These are phyloP conservation scores for Usnea hakonensis DNA, from an alignment of 495 filamentous ascomycete genomes.

Conservation along the genomic window DNA sequence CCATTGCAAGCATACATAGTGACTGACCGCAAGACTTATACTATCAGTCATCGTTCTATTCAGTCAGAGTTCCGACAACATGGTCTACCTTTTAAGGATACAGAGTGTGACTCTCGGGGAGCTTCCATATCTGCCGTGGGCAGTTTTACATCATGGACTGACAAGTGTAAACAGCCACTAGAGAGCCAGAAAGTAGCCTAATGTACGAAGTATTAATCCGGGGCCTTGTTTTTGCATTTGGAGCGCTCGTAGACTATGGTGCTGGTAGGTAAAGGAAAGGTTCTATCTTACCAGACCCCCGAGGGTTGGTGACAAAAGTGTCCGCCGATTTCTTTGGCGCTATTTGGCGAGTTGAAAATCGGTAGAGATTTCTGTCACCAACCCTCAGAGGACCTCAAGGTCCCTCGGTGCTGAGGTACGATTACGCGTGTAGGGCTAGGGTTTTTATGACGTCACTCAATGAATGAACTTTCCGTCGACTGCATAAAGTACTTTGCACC, in stretches of 20 bases:
- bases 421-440: not conserved
- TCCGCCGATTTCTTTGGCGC: no score
- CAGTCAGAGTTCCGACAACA: not conserved
- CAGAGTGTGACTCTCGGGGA: slow-evolving; percentile 65
- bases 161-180: not conserved
- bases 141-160: not conserved
- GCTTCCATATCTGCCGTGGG: slow-evolving; percentile 5
- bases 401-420: no score
- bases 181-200: not conserved
- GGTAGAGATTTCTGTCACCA: no score
- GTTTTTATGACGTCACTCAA: not conserved
- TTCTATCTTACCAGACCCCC: no score
- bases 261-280: no score
- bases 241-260: no score
- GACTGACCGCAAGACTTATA: slow-evolving; percentile 44
- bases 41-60: slow-evolving; percentile 27
- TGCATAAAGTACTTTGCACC: no score
- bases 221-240: no score
- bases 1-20: not conserved
- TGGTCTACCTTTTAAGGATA: slow-evolving; percentile 71
- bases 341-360: no score
- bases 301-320: no score
- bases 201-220: not conserved
- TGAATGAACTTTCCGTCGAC: no score
- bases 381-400: no score